Evolutionary conservation across 164 flowering plant genomes (phyloP).

Genomic region (Vitis riparia): DNA sequence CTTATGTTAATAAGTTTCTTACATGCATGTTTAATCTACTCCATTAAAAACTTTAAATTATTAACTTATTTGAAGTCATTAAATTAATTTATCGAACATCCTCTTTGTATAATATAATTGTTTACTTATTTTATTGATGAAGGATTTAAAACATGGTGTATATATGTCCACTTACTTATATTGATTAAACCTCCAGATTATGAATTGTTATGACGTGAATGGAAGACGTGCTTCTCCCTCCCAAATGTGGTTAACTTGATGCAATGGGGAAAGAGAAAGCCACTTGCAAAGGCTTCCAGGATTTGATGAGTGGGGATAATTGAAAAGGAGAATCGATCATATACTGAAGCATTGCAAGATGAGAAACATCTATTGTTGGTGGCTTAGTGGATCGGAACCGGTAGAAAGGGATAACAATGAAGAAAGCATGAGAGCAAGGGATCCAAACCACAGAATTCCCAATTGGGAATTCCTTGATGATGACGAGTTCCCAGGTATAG

Average conservation of each 20-base stretch:
- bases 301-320: slow-evolving; percentile 76
- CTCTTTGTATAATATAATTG: not conserved
- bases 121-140: not conserved
- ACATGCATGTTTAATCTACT: no score
- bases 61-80: no score
- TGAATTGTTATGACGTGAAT: slow-evolving; percentile 91
- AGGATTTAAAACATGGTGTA: not conserved
- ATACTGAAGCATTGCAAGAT: slow-evolving; percentile 73
- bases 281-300: slow-evolving; percentile 76
- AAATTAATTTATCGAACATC: no score
- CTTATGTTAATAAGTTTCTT: no score
- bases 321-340: slow-evolving; percentile 70
- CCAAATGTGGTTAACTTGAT: slow-evolving; percentile 93
- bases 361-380: slow-evolving; percentile 82
- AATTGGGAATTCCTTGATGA: slow-evolving; percentile 77
- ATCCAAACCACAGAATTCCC: slow-evolving; percentile 90
- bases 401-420: slow-evolving; percentile 92
- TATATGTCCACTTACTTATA: not conserved
- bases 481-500: slow-evolving; percentile 85
- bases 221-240: slow-evolving; percentile 58
- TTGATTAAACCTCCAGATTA: slow-evolving; percentile 53
- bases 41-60: no score
- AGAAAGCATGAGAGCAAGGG: slow-evolving; percentile 88
- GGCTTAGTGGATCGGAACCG: slow-evolving; percentile 94
- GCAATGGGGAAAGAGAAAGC: slow-evolving; percentile 63